These are phyloP conservation scores for Cystofilobasidium macerans DNA, from an alignment of 768 basidiomycete species.

Conservation along the genomic window DNA sequence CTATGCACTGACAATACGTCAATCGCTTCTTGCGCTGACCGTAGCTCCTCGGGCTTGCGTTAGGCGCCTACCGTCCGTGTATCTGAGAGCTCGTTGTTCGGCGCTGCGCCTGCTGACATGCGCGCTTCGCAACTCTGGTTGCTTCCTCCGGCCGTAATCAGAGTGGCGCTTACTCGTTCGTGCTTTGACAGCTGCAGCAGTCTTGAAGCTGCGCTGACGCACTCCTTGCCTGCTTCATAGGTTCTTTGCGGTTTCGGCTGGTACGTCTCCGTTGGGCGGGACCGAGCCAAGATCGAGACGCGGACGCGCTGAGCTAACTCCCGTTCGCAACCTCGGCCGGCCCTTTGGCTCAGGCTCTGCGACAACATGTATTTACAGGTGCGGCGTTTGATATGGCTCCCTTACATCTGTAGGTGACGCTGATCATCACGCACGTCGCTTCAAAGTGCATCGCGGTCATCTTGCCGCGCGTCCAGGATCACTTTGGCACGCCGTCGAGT, in stretches of 20 bases:
- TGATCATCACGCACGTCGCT: neutral
- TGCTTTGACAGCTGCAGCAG: too few relatives aligned
- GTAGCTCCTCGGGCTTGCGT: neutral
- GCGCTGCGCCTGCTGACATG: too few relatives aligned
- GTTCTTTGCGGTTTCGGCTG: slow-evolving; percentile 18
- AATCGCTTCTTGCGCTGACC: neutral
- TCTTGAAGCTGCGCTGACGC: neutral
- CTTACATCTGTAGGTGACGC: neutral
- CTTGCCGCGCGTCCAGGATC: slow-evolving; percentile 87
- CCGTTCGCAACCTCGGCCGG: neutral
- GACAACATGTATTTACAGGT: slow-evolving; percentile 26
- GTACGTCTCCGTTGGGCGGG: too few relatives aligned
- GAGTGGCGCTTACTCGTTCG: neutral
- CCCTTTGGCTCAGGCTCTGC: slow-evolving; percentile 7
- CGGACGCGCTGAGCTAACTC: too few relatives aligned
- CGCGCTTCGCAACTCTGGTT: too few relatives aligned
- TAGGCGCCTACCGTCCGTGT: neutral
- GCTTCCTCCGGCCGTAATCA: too few relatives aligned
- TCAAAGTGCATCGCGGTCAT: slow-evolving; percentile 58
- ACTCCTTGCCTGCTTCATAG: neutral
- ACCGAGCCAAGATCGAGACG: too few relatives aligned
- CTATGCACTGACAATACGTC: too few relatives aligned
- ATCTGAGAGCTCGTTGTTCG: too few relatives aligned
- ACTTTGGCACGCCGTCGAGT: slow-evolving; percentile 63
- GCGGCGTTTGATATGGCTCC: too few relatives aligned